Evolutionary conservation across 106 monocot species (phyloP).

Genomic region (Narthecium ossifragum): DNA sequence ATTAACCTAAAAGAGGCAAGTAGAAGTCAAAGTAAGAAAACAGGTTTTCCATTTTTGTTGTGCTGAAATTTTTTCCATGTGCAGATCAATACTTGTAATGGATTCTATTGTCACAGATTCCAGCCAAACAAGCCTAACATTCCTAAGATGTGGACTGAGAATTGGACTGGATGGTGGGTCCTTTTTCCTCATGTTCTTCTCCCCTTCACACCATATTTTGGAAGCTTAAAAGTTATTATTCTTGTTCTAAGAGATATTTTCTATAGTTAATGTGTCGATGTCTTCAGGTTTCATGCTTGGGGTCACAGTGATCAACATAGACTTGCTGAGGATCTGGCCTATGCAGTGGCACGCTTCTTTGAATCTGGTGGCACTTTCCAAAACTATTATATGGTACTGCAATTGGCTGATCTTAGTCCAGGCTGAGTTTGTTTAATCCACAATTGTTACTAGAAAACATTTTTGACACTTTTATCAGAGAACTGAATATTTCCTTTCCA

Average conservation of each 20-base stretch:
- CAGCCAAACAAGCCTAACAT: slow-evolving; percentile 13
- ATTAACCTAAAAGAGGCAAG: no score
- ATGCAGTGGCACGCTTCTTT: slow-evolving; percentile 35
- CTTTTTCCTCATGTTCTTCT: no score
- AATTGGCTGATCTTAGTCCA: no score
- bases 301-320: slow-evolving; percentile 18
- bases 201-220: no score
- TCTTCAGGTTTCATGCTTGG: slow-evolving; percentile 41
- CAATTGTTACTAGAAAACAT: no score
- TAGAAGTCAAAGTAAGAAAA: no score
- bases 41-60: no score
- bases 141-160: slow-evolving; percentile 35
- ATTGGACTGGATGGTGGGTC: slow-evolving; percentile 36
- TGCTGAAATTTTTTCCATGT: background rate
- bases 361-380: slow-evolving; percentile 24
- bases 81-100: slow-evolving; percentile 42
- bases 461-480: background rate
- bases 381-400: slow-evolving; percentile 61
- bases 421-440: no score
- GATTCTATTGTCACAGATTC: slow-evolving; percentile 26
- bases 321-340: slow-evolving; percentile 42
- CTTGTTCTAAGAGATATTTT: no score
- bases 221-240: no score
- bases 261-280: no score
- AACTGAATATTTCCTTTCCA: no score